Evolutionary conservation across 2,329 filamentous ascomycete species (phyloP).

Genomic region (Fusarium fujikuroi): DNA sequence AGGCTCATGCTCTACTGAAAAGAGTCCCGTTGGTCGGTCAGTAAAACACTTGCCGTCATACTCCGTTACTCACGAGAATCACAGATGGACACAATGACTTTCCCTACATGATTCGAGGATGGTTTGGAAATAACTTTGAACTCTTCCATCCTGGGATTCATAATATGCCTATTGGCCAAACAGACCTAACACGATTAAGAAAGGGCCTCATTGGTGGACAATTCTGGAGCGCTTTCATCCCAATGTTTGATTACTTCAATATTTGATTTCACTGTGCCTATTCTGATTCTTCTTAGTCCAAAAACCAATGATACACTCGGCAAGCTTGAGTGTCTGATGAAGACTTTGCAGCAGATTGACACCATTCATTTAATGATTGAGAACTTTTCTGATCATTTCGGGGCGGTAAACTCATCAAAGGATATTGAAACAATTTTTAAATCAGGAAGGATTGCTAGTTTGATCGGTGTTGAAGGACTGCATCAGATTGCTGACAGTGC

Average conservation of each 20-base stretch:
- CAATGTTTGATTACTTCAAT: not conserved
- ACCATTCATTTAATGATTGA: not conserved
- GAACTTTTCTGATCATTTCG: not conserved
- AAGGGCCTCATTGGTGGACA: not conserved
- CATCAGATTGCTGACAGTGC: not conserved
- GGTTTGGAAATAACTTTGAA: not conserved
- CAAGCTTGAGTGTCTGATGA: not conserved
- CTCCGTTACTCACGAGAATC: not conserved
- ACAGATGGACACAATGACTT: not conserved
- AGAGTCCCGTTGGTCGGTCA: not conserved
- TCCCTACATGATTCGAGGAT: not conserved
- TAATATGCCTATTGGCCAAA: not conserved
- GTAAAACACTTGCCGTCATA: not conserved
- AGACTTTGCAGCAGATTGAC: not conserved
- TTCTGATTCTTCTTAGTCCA: not conserved
- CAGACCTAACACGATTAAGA: not conserved
- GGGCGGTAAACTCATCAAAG: not conserved
- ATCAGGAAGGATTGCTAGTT: not conserved
- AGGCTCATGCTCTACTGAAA: not conserved
- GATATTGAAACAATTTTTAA: not conserved
- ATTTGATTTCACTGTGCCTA: rapidly evolving
- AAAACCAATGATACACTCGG: not conserved
- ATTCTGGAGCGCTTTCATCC: not conserved
- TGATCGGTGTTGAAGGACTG: not conserved
- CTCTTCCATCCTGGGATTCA: not conserved